Evolutionary conservation across 2,329 filamentous ascomycete species (phyloP), one percentile per base, ranked within the genome.

Genomic region (Alternaria arbusti): DNA sequence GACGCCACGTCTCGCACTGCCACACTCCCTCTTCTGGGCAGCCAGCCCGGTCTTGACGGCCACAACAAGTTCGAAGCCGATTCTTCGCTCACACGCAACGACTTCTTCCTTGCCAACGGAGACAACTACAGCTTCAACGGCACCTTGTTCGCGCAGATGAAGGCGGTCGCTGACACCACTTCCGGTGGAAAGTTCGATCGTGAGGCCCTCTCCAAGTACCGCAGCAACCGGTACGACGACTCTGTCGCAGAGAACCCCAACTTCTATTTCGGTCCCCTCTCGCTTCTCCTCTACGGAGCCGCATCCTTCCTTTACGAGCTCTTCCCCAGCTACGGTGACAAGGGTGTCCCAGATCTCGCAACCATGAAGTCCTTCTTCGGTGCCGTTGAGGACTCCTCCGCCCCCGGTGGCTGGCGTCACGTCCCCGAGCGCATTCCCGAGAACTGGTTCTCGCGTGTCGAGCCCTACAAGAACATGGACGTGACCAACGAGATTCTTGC

Each of bases 1-100:
- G 81, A 84, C 65, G 81, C 82, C 22, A 83, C 82, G 3, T 76
- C 69, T 6, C 74, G 81, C 8, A 83, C 82, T 10, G 81, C 81
- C 1, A 63, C 28, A 47, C 46, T 63, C n/a, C 66, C 68, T 28
- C 58, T 70, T 25, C 67, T 74, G 6, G 82, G 81, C 49, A 70
- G 68, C 30, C 76, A 83, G 68, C 81, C 80, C 10, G 82, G 82
- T 54, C 74, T 84, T 8, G 77, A 82, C 36, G 81, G 78, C 28
- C 82, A 83, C 70, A 82, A 83, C 64, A 83, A 83, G 70, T 83
- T 82, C 56, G 81, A 83, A 57, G 61, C 59, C 7, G 79, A 83
- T 59, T 71, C 80, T 3, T 82, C 80, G 13, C 73, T 82, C 13
- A 82, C 81, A 4, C 76, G 81, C 20, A 80, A 79, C 56, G 81